Conservation (phyloP, 192 early-diverging fungal species). For the Coemansia sp. region DNA sequence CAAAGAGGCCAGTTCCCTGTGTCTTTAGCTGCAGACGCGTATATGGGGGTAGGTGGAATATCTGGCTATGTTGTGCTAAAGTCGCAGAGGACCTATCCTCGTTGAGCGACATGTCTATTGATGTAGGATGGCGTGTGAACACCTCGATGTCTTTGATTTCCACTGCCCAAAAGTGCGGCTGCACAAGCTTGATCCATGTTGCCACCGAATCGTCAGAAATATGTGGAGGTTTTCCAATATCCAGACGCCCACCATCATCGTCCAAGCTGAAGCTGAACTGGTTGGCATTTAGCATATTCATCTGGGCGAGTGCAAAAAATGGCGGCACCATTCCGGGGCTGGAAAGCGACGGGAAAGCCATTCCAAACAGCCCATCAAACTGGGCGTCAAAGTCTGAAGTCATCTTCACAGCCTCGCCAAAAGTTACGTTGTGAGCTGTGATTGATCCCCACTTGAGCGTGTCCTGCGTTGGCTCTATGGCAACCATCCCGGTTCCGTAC, state of each 20-base stretch:
- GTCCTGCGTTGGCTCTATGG: constrained; percentile 37
- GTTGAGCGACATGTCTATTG: constrained; percentile 2
- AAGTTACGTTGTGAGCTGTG: constrained; percentile 30
- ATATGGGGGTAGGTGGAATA: constrained; percentile 5
- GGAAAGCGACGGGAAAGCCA: constrained; percentile 47
- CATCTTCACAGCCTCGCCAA: constrained; percentile 47
- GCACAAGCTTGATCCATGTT: constrained; percentile 40
- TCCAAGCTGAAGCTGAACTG: constrained; percentile 50
- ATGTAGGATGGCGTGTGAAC: not conserved
- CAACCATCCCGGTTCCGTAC: constrained; percentile 51
- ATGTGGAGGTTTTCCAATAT: constrained; percentile 27
- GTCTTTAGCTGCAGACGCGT: constrained; percentile 12
- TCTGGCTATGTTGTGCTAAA: not conserved
- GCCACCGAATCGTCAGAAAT: not conserved
- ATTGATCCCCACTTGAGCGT: constrained; percentile 39
- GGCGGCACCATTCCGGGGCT: constrained; percentile 46
- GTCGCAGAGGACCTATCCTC: not conserved
- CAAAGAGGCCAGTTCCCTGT: constrained; percentile 31
- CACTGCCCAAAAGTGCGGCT: constrained; percentile 52
- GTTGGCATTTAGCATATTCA: constrained; percentile 37
- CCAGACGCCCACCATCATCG: constrained; percentile 41
- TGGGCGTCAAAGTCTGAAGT: constrained; percentile 49
- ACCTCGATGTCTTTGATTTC: constrained; percentile 26
- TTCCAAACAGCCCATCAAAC: constrained; percentile 53
- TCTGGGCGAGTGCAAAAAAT: constrained; percentile 32